Evolutionary conservation across 2,329 filamentous ascomycete species (phyloP), one percentile per base, ranked within the genome.

Genomic region (Bipolaris oryzae): DNA sequence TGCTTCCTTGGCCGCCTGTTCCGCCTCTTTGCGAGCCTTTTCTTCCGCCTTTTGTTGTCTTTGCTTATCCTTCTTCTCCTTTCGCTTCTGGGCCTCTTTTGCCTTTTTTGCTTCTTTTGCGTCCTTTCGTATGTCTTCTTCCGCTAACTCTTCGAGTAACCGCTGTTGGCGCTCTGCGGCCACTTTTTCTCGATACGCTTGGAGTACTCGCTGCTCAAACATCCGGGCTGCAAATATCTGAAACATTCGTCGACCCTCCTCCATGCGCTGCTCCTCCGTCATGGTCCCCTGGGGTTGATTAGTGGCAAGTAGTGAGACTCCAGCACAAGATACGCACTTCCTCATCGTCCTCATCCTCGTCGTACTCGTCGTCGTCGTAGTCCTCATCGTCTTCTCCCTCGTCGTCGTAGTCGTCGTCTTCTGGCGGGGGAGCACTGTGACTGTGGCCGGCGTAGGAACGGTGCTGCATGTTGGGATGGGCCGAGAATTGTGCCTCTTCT

Each of bases 231-330:
- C 95, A 77, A 99, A 99, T 76, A 99, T 98, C 76, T 99, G 95
- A 75, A 99, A 99, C 95, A 99, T 99, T 67, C 94, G 86, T 54
- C 95, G 87, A 59, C 95, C 95, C 81, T 99, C 95, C 76, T 98
- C 93, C 95, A 99, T 98, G 60, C 95, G 90, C 81, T 98, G 93
- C 79, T 96, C 92, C 81, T 98, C 94, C 49, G 92, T 97, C 91
- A 98, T 95, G 63, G 89, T 87, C 74, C 96, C 93, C 94, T 98
- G 79, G 58, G 72, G 76, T 48, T 58, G 51, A 61, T 68, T 71
- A 73, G 70, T 60, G 60, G 51, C 50, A 28, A 34, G 55, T 57
- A 45, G n/a, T 48, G 47, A 55, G 50, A 11, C 3, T 53, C 48
- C 51, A 42, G 44, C 47, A 48, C 48, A 41, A 18, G 31, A 57